phyloP scores from a whole-genome alignment of 2,329 filamentous ascomycete genomes.

The Cytospora piceicola region DNA sequence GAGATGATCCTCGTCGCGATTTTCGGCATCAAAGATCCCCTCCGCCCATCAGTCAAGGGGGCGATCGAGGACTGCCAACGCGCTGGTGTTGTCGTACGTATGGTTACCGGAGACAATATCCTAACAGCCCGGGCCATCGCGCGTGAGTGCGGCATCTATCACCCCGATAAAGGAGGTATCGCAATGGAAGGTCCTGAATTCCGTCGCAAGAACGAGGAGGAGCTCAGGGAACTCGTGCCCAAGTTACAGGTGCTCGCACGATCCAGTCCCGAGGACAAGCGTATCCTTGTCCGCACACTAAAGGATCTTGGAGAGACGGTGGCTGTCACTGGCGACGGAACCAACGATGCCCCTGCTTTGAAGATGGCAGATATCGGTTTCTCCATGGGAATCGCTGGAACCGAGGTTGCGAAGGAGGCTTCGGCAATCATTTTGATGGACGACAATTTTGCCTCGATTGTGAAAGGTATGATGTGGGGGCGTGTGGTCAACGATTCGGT shows the following conservation, averaged over 20 bases:
- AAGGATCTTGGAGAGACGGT: slow-evolving; percentile 25
- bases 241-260: slow-evolving; percentile 21
- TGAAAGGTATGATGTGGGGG: slow-evolving; percentile 66
- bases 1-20: slow-evolving; percentile 75
- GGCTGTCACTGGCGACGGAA: slow-evolving; percentile 23
- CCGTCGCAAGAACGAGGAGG: slow-evolving; percentile 20
- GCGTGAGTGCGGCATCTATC: slow-evolving; percentile 57
- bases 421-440: slow-evolving; percentile 27
- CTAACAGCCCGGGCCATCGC: slow-evolving; percentile 68
- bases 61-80: slow-evolving; percentile 69
- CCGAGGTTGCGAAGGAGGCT: slow-evolving; percentile 26
- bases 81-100: slow-evolving; percentile 72
- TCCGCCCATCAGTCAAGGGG: slow-evolving; percentile 67
- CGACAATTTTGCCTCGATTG: slow-evolving; percentile 27
- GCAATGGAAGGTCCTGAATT: slow-evolving; percentile 27
- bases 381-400: slow-evolving; percentile 24
- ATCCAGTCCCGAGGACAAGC: slow-evolving; percentile 26
- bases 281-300: slow-evolving; percentile 23
- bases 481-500: slow-evolving; percentile 68
- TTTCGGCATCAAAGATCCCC: slow-evolving; percentile 76
- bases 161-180: slow-evolving; percentile 25
- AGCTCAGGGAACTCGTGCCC: slow-evolving; percentile 24
- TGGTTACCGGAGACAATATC: slow-evolving; percentile 74
- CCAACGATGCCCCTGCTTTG: slow-evolving; percentile 25
- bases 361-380: slow-evolving; percentile 27